Base-by-base conservation (phyloP, 2,329 filamentous ascomycete species). In the Ceratocystiopsis sp. region DNA sequence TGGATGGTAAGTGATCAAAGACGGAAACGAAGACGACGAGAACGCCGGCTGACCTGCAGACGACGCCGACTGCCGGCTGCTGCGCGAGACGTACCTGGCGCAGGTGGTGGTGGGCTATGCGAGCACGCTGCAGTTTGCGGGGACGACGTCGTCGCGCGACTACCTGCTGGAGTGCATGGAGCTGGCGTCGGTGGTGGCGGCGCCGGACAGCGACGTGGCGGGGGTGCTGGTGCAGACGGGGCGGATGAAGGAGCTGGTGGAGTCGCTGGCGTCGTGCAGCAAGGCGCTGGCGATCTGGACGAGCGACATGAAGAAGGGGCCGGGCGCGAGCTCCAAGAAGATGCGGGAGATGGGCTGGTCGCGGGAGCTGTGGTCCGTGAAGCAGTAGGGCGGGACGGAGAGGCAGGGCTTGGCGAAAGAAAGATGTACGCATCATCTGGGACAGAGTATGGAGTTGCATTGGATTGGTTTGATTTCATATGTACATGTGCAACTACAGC, bases 101-200 rank as follows among this genome's bases (percentile, higher is more conserved):
- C 86, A 95, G 57, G 73, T 84, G 16, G 67, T 94, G 37, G 69
- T 98, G 41, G 84, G 82, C 3, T 95, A 91, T 57, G 75, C 91
- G 55, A 79, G 74, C 53, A 78, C 82, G 2, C 65, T 96, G 41
- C 82, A 93, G 57, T 82, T 81, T 54, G 80, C 82, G 0, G 85
- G 84, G 4, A 78, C 76, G 39, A 70, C 75, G 40, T 65, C 93
- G 37, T 80, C 77, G 38, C 77, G 85, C 37, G 83, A 89, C 46
- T 73, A 80, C 50, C 68, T 93, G 16, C 69, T 91, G 21, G 78
- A 89, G 55, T 83, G 80, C 53, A 89, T 98, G 82, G 84, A 94
- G 46, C 66, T 98, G 15, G 79, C 85, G 1, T 76, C 78, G 1
- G 57, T 78, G 2, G 71, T 94, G 41, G 84, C 89, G 2, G 76